Conservation (phyloP, 2,329 filamentous ascomycete genomes). For the Exophiala phaeomuriformis region DNA sequence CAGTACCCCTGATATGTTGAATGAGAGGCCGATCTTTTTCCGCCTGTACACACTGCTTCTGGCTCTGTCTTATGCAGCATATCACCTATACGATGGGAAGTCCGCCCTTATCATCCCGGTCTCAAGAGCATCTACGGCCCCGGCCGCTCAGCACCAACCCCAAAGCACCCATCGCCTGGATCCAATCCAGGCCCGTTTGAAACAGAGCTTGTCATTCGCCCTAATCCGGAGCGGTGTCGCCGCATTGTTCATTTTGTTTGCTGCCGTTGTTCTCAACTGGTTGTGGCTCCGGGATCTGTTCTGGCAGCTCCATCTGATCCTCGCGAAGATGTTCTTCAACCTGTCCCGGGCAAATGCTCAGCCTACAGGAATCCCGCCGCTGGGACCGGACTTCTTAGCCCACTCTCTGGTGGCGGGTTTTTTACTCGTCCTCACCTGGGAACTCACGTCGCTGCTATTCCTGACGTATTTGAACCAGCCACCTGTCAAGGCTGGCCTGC, state of each 20-base stretch:
- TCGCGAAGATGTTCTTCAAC: conserved; percentile 67
- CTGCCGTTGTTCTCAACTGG: conserved; percentile 55
- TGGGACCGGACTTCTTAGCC: conserved; percentile 33
- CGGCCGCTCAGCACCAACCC: conserved; percentile 27
- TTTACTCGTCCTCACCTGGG: conserved; percentile 66
- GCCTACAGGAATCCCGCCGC: conserved; percentile 51
- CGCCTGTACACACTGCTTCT: conserved; percentile 62
- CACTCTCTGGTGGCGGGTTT: conserved; percentile 57
- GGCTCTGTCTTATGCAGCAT: conserved; percentile 58
- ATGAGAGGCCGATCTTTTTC: conserved; percentile 79
- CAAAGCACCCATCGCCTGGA: conserved; percentile 34
- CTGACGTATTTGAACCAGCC: conserved; percentile 71
- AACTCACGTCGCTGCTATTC: conserved; percentile 68
- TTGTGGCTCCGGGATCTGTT: conserved; percentile 54
- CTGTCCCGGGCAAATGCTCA: conserved; percentile 62
- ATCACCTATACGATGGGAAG: conserved; percentile 66
- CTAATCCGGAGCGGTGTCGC: conserved; percentile 32
- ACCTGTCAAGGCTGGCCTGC: conserved; percentile 75
- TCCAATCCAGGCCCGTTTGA: conserved; percentile 36
- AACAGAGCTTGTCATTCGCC: conserved; percentile 29
- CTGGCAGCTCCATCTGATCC: conserved; percentile 63
- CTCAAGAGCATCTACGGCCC: conserved; percentile 30
- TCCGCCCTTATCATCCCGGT: conserved; percentile 57
- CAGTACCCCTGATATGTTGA: conserved; percentile 57
- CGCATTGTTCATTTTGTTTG: conserved; percentile 36